Base-by-base conservation (phyloP, 2,329 filamentous ascomycete species). In the Scolecobasidium constrictum region DNA sequence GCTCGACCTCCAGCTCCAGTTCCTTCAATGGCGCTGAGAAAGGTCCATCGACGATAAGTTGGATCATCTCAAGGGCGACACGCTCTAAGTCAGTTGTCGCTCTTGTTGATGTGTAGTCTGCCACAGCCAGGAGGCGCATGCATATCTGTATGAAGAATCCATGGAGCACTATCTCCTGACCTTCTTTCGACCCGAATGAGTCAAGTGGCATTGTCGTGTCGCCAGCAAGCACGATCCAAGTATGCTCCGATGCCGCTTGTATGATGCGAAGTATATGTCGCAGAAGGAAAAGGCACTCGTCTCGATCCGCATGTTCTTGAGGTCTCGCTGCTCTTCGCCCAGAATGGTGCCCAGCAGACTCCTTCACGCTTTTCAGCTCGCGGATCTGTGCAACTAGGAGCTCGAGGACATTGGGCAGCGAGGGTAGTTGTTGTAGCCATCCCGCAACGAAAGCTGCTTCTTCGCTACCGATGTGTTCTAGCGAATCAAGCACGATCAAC, bases 221-320 rank as follows among this genome's bases (percentile, higher is more conserved):
- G 4, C 77, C 77, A 1, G 83, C 77, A 31, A 93, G 63, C 4
- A 81, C 72, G 11, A 72, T 68, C 82, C 85, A 88, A 6, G 81
- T 78, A 40, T 73, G 72, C 36, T 83, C 78, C 16, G 73, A 82
- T 44, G 77, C 75, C 60, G 77, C 79, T 19, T 74, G 70, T 13
- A 94, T 64, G 19, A 93, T 72, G 49, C 86, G 83, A 4, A 78
- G 78, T 1, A 94, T 59, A 2, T 83, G 82, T 40, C 77, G 76
- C 16, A 95, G 63, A 53, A 90, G 82, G 58, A 94, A 93, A 3
- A 85, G 65, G 47, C 80, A 86, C 44, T 87, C 72, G 47, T 83
- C 81, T 9, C 11, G 4, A 15, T 37, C 21, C 50, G 9, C 41
- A 23, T 16, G 57, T 43, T 16, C 39, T 52, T 3, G 55, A 48